Conservation (phyloP, 345 rosid species). For the Passiflora organensis region DNA sequence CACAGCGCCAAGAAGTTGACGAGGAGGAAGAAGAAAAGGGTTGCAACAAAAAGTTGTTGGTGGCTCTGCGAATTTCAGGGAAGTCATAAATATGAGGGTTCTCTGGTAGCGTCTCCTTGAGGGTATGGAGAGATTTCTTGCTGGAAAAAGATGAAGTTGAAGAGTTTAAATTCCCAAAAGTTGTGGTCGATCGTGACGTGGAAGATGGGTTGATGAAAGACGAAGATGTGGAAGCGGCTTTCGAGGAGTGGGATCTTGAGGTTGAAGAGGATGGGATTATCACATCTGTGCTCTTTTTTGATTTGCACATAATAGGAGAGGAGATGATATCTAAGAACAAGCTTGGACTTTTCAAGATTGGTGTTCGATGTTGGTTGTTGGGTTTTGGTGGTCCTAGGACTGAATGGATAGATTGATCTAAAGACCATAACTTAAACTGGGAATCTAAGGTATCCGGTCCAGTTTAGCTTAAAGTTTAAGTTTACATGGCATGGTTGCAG, state of each 20-base stretch:
- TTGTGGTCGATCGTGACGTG: conserved; percentile 2
- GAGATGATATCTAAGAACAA: too few species aligned
- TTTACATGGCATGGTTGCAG: too few species aligned
- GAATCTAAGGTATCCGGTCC: too few species aligned
- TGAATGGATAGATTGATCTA: too few species aligned
- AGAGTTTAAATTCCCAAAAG: neutral
- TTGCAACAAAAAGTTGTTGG: conserved; percentile 26
- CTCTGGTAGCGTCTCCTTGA: conserved; percentile 27
- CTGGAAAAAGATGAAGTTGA: conserved; percentile 8
- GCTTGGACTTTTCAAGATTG: too few species aligned
- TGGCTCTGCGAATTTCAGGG: conserved; percentile 26
- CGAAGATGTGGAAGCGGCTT: neutral
- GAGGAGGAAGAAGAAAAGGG: conserved; percentile 36
- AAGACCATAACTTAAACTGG: too few species aligned
- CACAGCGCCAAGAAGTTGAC: conserved; percentile 36
- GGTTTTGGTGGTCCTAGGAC: too few species aligned
- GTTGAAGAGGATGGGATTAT: neutral
- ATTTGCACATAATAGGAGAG: conserved; percentile 29
- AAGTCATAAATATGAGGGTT: conserved; percentile 28
- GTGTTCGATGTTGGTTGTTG: too few species aligned
- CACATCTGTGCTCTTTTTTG: conserved; percentile 20
- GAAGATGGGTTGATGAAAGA: neutral
- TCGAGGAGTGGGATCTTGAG: conserved; percentile 2
- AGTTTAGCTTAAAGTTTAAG: too few species aligned
- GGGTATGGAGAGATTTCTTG: conserved; percentile 18